Percentiles rank a stretch among this genome's conserved stretches.
Evolutionary conservation across 1,284 basidiomycete species (phyloP).

Genomic region (Meira nashicola): DNA sequence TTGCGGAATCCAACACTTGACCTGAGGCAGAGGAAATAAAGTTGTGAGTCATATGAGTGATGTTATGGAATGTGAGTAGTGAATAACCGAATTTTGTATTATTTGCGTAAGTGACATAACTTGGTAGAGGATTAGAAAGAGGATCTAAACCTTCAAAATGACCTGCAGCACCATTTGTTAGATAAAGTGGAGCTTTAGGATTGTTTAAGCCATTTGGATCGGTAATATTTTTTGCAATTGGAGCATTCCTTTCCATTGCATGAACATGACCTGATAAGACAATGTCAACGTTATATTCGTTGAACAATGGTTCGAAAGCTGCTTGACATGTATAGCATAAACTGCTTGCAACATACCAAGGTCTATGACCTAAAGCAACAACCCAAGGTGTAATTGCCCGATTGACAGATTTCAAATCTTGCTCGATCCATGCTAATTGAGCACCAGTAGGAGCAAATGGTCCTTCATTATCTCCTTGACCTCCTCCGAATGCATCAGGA

Average conservation of each 20-base stretch:
- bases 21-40: slow-evolving; percentile 27
- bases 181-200: slow-evolving; percentile 45
- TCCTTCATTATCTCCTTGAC: slow-evolving; percentile 17
- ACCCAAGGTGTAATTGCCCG: slow-evolving; percentile 54
- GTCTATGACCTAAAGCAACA: slow-evolving; percentile 48
- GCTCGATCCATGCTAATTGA: slow-evolving; percentile 35
- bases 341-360: slow-evolving; percentile 17
- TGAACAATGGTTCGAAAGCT: slow-evolving; percentile 51
- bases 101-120: slow-evolving; percentile 40
- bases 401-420: slow-evolving; percentile 52
- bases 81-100: slow-evolving; percentile 38
- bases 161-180: slow-evolving; percentile 51
- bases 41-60: slow-evolving; percentile 32
- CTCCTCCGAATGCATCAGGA: slow-evolving; percentile 18
- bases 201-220: slow-evolving; percentile 34
- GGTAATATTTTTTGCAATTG: slow-evolving; percentile 41
- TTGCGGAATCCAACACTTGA: slow-evolving; percentile 22
- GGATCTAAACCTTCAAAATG: slow-evolving; percentile 47
- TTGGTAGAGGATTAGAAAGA: slow-evolving; percentile 18
- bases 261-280: slow-evolving; percentile 53
- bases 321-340: slow-evolving; percentile 46
- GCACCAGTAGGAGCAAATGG: slow-evolving; percentile 5
- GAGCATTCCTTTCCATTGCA: slow-evolving; percentile 50
- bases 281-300: slow-evolving; percentile 51
- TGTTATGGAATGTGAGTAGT: slow-evolving; percentile 46